These are phyloP conservation scores for Suillus subalutaceus DNA, from an alignment of 768 basidiomycete genomes.

Conservation along the genomic window DNA sequence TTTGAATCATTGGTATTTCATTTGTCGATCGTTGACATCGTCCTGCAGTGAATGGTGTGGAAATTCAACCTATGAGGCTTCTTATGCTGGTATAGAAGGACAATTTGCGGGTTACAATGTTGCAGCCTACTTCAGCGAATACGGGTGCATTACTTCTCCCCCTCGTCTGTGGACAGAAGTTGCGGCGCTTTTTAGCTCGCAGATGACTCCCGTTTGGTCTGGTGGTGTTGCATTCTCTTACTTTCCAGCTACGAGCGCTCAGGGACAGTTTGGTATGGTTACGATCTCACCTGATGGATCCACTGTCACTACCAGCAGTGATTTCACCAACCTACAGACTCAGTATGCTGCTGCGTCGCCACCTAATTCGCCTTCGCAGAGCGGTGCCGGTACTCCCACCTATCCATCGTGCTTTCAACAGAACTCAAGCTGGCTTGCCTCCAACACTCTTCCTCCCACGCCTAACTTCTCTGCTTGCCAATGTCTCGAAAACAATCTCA, in stretches of 20 bases:
- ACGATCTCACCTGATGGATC: slow-evolving; percentile 66
- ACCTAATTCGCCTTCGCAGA: slow-evolving; percentile 64
- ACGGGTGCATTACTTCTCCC: slow-evolving; percentile 64
- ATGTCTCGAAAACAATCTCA: slow-evolving; percentile 69
- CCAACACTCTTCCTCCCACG: slow-evolving; percentile 76
- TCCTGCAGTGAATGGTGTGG: slow-evolving; percentile 81
- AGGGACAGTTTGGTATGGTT: slow-evolving; percentile 85
- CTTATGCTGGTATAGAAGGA: slow-evolving; percentile 58
- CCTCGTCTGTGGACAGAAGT: slow-evolving; percentile 85
- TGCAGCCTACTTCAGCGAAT: slow-evolving; percentile 90
- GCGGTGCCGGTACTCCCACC: slow-evolving; percentile 51
- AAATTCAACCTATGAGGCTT: slow-evolving; percentile 52
- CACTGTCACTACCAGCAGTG: slow-evolving; percentile 67
- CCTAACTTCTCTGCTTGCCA: slow-evolving; percentile 80
- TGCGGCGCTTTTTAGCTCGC: slow-evolving; percentile 64
- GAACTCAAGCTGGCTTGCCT: slow-evolving; percentile 64
- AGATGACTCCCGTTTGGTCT: slow-evolving; percentile 82
- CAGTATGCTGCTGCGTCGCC: slow-evolving; percentile 62
- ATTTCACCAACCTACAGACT: slow-evolving; percentile 66
- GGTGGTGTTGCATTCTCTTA: slow-evolving; percentile 91
- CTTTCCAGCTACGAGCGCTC: slow-evolving; percentile 76
- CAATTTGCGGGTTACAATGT: slow-evolving; percentile 71
- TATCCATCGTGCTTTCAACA: slow-evolving; percentile 65
- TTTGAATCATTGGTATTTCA: slow-evolving; percentile 14
- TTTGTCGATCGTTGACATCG: slow-evolving; percentile 14